phyloP scores from a whole-genome alignment of 768 basidiomycete species.

The Suillus lakei region DNA sequence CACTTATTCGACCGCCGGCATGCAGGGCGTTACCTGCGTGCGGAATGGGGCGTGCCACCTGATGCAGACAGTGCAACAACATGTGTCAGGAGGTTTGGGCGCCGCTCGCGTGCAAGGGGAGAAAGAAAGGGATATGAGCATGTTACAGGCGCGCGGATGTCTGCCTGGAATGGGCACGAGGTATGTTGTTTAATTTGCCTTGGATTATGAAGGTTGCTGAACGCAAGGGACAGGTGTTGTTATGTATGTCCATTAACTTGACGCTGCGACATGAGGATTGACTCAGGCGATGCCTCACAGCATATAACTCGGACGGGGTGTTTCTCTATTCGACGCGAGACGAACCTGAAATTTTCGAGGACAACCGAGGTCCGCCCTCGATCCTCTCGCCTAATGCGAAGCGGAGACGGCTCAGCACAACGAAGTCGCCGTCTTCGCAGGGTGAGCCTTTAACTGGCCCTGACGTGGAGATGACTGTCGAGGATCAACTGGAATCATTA shows the following conservation, averaged over 20 bases:
- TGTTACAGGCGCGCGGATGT: constrained; percentile 79
- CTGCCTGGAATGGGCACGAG: constrained; percentile 73
- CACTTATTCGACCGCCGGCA: constrained; percentile 82
- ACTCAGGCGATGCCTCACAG: constrained; percentile 39
- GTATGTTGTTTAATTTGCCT: constrained; percentile 39
- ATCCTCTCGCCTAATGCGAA: constrained; percentile 38
- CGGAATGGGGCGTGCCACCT: constrained; percentile 72
- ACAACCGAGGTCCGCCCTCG: constrained; percentile 21
- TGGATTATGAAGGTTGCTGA: neutral
- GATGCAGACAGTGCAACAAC: constrained; percentile 59
- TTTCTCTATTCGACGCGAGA: constrained; percentile 79
- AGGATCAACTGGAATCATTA: constrained; percentile 10
- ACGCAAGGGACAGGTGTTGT: constrained; percentile 51
- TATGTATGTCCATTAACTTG: constrained; percentile 51
- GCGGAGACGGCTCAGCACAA: constrained; percentile 23
- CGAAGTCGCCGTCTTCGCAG: constrained; percentile 11
- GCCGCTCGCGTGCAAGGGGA: constrained; percentile 40
- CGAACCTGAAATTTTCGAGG: constrained; percentile 43
- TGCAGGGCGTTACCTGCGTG: constrained; percentile 58
- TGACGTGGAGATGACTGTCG: neutral
- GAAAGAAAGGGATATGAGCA: constrained; percentile 54
- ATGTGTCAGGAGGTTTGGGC: constrained; percentile 83
- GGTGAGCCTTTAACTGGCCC: neutral
- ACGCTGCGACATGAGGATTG: neutral
- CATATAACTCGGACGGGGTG: constrained; percentile 73